Percentiles rank a stretch among this genome's conserved stretches.
These are phyloP conservation scores for Alternaria arborescens DNA, from an alignment of 2,329 filamentous ascomycete species.

Conservation along the genomic window DNA sequence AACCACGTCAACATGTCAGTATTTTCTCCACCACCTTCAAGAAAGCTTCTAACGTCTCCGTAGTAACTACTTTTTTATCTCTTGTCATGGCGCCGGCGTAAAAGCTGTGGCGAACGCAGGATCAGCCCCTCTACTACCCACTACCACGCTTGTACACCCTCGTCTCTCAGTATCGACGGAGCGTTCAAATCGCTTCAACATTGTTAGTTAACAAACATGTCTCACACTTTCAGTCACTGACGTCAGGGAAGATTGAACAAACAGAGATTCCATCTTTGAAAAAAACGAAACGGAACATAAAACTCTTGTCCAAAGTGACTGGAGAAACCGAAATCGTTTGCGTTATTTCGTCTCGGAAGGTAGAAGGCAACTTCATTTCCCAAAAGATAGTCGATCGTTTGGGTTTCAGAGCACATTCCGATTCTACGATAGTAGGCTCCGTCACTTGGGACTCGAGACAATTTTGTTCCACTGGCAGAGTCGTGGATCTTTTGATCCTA, in stretches of 20 bases:
- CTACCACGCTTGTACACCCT: background rate
- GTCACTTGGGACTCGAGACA: background rate
- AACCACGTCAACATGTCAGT: background rate
- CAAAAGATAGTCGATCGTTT: background rate
- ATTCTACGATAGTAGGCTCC: background rate
- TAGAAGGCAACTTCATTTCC: background rate
- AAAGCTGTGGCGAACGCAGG: background rate
- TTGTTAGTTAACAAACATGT: background rate
- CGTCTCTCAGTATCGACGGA: background rate
- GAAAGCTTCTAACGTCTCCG: background rate
- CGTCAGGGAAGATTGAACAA: background rate
- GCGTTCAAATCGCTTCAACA: background rate
- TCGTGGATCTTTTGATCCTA: background rate
- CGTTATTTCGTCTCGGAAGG: background rate
- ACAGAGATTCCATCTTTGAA: background rate
- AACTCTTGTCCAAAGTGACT: background rate
- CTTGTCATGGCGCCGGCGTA: background rate
- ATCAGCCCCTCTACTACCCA: background rate
- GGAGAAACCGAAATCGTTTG: background rate
- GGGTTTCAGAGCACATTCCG: background rate
- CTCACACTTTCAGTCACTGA: background rate
- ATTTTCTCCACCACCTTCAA: fast-evolving
- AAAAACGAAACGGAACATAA: background rate
- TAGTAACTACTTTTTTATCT: background rate
- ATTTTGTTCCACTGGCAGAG: background rate